Evolutionary conservation across 2,329 filamentous ascomycete species (phyloP).

Genomic region (Fusarium begoniae): DNA sequence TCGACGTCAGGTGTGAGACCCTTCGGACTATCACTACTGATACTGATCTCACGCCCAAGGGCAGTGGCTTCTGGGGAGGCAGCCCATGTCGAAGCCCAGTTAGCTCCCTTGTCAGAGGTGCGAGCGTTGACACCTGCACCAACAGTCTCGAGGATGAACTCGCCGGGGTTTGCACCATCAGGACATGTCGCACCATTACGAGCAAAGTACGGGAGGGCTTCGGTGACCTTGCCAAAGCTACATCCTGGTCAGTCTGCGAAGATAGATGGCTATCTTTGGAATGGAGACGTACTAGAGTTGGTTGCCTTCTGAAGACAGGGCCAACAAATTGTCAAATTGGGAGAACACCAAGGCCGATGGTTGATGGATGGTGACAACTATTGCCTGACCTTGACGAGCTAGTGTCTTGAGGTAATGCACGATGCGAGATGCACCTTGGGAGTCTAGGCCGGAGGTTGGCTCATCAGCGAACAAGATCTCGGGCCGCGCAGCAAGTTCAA

Average conservation of each 20-base stretch:
- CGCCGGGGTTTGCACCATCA: neutral
- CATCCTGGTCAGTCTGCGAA: neutral
- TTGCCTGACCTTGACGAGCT: neutral
- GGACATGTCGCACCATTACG: neutral
- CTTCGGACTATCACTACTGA: too few relatives aligned
- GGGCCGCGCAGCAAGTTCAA: neutral
- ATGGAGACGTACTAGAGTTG: neutral
- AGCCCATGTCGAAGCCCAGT: neutral
- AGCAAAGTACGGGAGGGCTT: neutral
- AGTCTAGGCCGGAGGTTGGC: neutral
- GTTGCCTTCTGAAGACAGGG: neutral
- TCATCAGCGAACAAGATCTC: neutral
- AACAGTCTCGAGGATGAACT: neutral
- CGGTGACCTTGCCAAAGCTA: neutral
- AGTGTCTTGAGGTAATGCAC: neutral
- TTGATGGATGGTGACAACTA: neutral
- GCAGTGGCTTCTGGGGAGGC: neutral
- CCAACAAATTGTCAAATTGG: neutral
- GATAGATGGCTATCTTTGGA: too few relatives aligned
- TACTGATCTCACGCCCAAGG: neutral
- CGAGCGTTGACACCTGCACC: neutral
- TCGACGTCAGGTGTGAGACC: fast-evolving
- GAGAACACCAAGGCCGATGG: neutral
- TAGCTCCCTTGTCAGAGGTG: neutral
- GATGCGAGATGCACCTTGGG: neutral